Percentiles rank a stretch among this genome's conserved stretches.
Evolutionary conservation across 2,329 filamentous ascomycete genomes (phyloP).

Genomic region (Colletotrichum caudatum): DNA sequence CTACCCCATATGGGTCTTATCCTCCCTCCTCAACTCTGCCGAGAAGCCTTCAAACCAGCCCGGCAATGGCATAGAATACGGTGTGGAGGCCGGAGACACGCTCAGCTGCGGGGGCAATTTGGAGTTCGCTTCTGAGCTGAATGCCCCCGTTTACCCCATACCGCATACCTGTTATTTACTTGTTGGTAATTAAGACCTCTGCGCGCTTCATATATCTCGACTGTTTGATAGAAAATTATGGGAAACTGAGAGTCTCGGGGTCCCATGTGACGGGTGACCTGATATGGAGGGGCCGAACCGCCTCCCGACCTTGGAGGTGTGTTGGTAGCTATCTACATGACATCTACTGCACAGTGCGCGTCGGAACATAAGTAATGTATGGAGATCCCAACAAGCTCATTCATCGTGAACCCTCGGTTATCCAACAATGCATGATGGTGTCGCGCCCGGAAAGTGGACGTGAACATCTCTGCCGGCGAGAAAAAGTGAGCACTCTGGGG

Average conservation of each 20-base stretch:
- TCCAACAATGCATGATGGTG: too few relatives aligned
- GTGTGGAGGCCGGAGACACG: too few relatives aligned
- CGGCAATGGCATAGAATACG: too few relatives aligned
- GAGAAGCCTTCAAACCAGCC: too few relatives aligned
- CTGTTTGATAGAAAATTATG: not conserved
- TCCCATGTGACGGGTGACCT: too few relatives aligned
- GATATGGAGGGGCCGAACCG: not conserved
- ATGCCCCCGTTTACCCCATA: not conserved
- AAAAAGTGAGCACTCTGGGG: not conserved
- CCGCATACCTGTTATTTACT: not conserved
- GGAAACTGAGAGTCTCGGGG: too few relatives aligned
- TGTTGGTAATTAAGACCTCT: not conserved
- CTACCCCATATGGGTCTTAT: too few relatives aligned
- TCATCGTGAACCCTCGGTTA: not conserved
- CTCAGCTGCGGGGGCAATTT: too few relatives aligned
- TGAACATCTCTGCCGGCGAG: too few relatives aligned
- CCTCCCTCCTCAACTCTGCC: not conserved
- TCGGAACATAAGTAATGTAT: too few relatives aligned
- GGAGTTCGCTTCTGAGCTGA: not conserved
- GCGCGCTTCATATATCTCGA: not conserved
- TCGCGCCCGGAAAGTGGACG: too few relatives aligned
- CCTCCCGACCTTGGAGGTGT: not conserved
- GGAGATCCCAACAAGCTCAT: not conserved
- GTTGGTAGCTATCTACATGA: not conserved
- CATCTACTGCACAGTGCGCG: too few relatives aligned